phyloP scores from a whole-genome alignment of 78 protist genomes.

The Chrysochromulina parva region DNA sequence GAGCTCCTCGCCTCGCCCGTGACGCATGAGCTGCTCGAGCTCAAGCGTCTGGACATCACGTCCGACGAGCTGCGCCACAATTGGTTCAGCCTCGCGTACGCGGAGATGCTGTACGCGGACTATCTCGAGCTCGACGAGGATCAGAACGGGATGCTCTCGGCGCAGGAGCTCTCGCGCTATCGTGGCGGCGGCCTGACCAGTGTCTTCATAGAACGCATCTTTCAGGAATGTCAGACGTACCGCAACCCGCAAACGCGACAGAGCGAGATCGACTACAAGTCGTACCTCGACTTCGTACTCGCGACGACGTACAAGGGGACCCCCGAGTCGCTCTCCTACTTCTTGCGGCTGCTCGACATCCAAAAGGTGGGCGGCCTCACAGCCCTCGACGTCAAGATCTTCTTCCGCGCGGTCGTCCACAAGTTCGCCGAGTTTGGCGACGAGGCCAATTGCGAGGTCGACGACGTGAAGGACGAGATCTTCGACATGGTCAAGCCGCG shows the following conservation, averaged over 20 bases:
- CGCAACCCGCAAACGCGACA: neutral
- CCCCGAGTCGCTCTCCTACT: neutral
- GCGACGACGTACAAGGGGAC: slow-evolving; percentile 27
- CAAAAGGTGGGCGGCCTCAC: neutral
- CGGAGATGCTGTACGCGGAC: slow-evolving; percentile 19
- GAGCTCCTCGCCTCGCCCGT: neutral
- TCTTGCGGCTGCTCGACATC: slow-evolving; percentile 41
- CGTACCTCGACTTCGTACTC: slow-evolving; percentile 51
- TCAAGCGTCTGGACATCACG: neutral
- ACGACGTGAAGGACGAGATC: slow-evolving; percentile 42
- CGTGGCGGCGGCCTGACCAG: neutral
- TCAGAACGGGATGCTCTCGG: slow-evolving; percentile 54
- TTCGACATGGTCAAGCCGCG: slow-evolving; percentile 56
- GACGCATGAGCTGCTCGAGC: slow-evolving; percentile 37
- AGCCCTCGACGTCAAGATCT: neutral
- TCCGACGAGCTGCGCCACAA: neutral
- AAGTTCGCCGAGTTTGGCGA: neutral
- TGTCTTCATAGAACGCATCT: slow-evolving; percentile 19
- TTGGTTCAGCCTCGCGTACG: slow-evolving; percentile 9
- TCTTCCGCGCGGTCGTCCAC: slow-evolving; percentile 11
- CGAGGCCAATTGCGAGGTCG: neutral
- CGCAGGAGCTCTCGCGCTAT: slow-evolving; percentile 18
- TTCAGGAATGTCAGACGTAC: slow-evolving; percentile 34
- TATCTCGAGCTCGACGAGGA: slow-evolving; percentile 51
- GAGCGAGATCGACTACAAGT: slow-evolving; percentile 49